These are phyloP conservation scores for Sapria himalayana DNA, from an alignment of 345 rosid genomes.

Conservation along the genomic window DNA sequence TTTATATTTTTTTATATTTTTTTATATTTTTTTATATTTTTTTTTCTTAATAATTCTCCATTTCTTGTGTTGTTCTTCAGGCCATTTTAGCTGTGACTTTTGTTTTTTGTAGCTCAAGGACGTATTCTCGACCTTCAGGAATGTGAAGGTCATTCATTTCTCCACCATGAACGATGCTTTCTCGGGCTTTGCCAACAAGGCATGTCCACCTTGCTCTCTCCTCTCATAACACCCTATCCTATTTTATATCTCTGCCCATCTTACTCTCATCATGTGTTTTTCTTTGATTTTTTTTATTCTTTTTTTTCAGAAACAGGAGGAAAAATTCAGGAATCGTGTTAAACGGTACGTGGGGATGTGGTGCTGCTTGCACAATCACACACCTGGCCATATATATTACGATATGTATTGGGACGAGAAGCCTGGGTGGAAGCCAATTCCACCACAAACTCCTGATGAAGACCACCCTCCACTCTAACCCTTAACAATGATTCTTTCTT, in stretches of 20 bases:
- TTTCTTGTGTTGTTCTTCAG: background rate
- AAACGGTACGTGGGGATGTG: conserved; percentile 80
- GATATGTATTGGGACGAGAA: conserved; percentile 98
- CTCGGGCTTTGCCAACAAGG: conserved; percentile 59
- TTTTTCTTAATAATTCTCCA: background rate
- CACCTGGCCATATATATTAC: conserved; percentile 79
- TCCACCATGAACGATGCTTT: conserved; percentile 82
- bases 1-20: too few relatives aligned
- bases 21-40: background rate
- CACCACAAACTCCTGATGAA: conserved; percentile 47
- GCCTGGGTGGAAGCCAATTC: conserved; percentile 74
- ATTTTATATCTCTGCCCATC: too few relatives aligned
- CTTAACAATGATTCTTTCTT: too few relatives aligned
- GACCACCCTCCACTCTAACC: conserved; percentile 47
- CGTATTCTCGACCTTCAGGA: conserved; percentile 44
- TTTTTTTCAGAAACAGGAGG: conserved; percentile 30
- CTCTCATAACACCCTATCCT: background rate
- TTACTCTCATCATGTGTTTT: background rate
- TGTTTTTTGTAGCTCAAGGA: conserved; percentile 35
- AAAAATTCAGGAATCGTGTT: conserved; percentile 51
- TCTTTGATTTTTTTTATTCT: conserved; percentile 1
- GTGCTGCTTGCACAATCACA: conserved; percentile 69
- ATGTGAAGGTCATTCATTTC: conserved; percentile 71
- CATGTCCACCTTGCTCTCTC: conserved; percentile 11
- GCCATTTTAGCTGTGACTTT: conserved; percentile 4